Evolutionary conservation across 768 basidiomycete species (phyloP).

Genomic region (Leccinum broughii): DNA sequence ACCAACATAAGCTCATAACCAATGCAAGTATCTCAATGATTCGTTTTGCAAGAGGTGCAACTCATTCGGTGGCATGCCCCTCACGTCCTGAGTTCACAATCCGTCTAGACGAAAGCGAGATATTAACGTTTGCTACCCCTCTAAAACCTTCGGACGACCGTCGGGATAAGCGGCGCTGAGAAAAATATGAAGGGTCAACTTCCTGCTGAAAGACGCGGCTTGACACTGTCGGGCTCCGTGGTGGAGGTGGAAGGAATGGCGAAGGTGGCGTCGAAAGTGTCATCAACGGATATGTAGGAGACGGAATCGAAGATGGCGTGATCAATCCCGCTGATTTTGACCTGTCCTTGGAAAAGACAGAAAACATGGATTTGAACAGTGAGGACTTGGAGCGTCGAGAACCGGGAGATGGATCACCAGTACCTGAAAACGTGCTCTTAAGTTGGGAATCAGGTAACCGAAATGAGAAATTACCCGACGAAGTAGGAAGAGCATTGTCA

Average conservation of each 20-base stretch:
- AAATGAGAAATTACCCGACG: conserved; percentile 43
- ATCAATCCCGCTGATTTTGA: conserved; percentile 66
- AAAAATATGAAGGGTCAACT: conserved; percentile 27
- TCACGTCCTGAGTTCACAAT: conserved; percentile 8
- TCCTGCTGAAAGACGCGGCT: conserved; percentile 35
- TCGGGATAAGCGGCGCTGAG: conserved; percentile 44
- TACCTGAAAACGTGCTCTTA: conserved; percentile 9
- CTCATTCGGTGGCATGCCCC: conserved; percentile 17
- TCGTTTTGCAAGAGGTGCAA: background rate
- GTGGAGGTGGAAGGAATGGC: conserved; percentile 27
- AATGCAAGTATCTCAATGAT: background rate
- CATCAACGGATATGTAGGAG: conserved; percentile 22
- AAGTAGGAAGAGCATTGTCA: conserved; percentile 87
- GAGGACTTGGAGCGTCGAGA: conserved; percentile 53
- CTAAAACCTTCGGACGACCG: conserved; percentile 21
- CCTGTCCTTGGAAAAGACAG: conserved; percentile 42
- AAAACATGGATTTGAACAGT: conserved; percentile 66
- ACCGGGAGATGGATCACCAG: conserved; percentile 23
- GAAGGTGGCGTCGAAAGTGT: conserved; percentile 33
- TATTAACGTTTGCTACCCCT: conserved; percentile 21
- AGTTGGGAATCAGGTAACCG: background rate
- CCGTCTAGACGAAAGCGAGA: conserved; percentile 20
- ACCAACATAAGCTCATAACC: conserved; percentile 5
- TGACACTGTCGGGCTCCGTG: conserved; percentile 21
- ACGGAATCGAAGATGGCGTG: conserved; percentile 43